These are phyloP conservation scores for Cicer pinnatifidum DNA, from an alignment of 306 rosid genomes.

Conservation along the genomic window DNA sequence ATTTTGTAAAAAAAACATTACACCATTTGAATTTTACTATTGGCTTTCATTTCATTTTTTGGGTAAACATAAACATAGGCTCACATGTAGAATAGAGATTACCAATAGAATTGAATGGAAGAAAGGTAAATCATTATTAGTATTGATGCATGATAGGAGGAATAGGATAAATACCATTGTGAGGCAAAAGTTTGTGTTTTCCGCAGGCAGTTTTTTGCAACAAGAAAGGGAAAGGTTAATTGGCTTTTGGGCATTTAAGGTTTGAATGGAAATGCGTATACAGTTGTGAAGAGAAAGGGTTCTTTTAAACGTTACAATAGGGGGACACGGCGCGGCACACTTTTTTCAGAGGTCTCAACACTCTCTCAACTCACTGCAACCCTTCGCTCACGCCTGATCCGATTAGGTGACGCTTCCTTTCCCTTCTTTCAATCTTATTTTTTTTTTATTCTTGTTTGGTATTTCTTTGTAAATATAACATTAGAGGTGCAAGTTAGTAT, in stretches of 20 bases:
- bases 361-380: conserved; percentile 5
- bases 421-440: not conserved
- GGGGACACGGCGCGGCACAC: not conserved
- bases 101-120: not conserved
- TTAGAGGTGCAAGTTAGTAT: conserved; percentile 3
- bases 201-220: not conserved
- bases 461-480: not conserved
- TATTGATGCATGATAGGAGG: not conserved
- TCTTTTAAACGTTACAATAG: conserved; percentile 11
- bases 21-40: too few species aligned
- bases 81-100: not conserved
- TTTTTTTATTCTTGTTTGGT: not conserved
- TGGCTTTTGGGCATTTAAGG: not conserved
- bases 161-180: not conserved
- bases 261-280: not conserved
- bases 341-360: not conserved
- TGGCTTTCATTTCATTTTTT: too few species aligned
- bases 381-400: conserved; percentile 8
- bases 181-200: not conserved
- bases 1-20: too few species aligned
- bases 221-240: not conserved
- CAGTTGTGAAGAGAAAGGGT: conserved; percentile 9
- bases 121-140: not conserved
- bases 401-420: conserved; percentile 39
- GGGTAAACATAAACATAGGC: not conserved